A percentile compares a stretch with the other conserved stretches of the same genome.
These are phyloP conservation scores for Capsicum chinense DNA, from an alignment of 257 asterid genomes.

Conservation along the genomic window DNA sequence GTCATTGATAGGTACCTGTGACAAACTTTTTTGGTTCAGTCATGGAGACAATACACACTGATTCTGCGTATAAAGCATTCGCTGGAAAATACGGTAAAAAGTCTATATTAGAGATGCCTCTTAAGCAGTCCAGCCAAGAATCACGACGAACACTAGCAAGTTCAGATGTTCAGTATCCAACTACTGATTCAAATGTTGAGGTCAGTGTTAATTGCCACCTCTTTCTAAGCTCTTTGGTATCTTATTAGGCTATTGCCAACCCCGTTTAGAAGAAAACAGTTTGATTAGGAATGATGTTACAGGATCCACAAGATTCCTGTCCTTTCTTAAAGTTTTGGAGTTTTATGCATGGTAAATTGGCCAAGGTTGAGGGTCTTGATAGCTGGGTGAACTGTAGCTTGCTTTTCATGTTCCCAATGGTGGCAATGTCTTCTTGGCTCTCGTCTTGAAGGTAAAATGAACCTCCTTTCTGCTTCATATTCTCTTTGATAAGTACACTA, in stretches of 20 bases:
- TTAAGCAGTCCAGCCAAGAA: constrained; percentile 41
- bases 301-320: constrained; percentile 59
- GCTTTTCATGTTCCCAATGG: constrained; percentile 60
- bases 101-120: constrained; percentile 43
- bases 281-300: constrained; percentile 33
- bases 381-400: constrained; percentile 69
- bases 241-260: neutral
- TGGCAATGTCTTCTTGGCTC: constrained; percentile 71
- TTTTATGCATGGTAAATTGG: constrained; percentile 53
- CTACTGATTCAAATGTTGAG: constrained; percentile 38
- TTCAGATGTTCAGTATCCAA: constrained; percentile 50
- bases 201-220: constrained; percentile 43
- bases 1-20: constrained; percentile 69
- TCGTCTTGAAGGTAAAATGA: constrained; percentile 54
- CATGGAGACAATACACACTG: constrained; percentile 90
- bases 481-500: neutral
- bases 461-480: constrained; percentile 25
- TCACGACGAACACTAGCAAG: constrained; percentile 39
- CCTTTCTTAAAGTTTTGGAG: constrained; percentile 72
- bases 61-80: constrained; percentile 71
- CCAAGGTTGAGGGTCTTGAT: constrained; percentile 53
- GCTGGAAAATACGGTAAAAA: constrained; percentile 42
- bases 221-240: neutral
- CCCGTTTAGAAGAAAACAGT: constrained; percentile 18
- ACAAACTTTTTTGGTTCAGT: constrained; percentile 97